phyloP scores from a whole-genome alignment of 2,329 filamentous ascomycete species.

The Dothistroma pini region DNA sequence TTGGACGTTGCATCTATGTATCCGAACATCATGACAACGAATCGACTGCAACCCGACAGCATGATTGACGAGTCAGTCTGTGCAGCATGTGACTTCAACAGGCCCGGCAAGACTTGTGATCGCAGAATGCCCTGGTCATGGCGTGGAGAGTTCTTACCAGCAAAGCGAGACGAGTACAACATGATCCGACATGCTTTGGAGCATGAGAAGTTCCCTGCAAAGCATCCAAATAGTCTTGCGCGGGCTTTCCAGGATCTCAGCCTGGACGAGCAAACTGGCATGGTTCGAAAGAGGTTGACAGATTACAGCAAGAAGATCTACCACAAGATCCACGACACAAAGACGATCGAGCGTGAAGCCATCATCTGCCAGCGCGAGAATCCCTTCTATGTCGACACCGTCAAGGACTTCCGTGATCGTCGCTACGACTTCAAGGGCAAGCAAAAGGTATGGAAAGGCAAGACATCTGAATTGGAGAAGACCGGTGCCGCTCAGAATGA shows the following conservation, averaged over 20 bases:
- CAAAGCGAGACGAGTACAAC: conserved; percentile 97
- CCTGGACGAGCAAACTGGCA: conserved; percentile 72
- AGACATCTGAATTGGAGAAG: conserved; percentile 80
- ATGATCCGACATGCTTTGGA: conserved; percentile 93
- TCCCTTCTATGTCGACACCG: conserved; percentile 96
- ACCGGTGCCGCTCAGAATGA: conserved; percentile 72
- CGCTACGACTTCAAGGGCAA: conserved; percentile 98
- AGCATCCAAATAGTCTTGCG: conserved; percentile 63
- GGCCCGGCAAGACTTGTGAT: conserved; percentile 96
- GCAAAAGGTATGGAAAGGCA: conserved; percentile 98
- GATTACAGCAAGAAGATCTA: conserved; percentile 98
- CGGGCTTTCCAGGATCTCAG: conserved; percentile 78
- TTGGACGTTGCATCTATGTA: conserved; percentile 99
- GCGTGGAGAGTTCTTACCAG: conserved; percentile 95
- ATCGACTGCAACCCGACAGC: conserved; percentile 95
- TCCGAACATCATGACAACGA: conserved; percentile 99
- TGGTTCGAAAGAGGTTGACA: conserved; percentile 83
- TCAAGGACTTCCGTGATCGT: conserved; percentile 92
- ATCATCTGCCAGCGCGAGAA: conserved; percentile 99
- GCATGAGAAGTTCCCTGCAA: conserved; percentile 88
- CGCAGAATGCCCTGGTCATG: conserved; percentile 93
- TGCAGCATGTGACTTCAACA: conserved; percentile 96
- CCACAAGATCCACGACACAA: conserved; percentile 96
- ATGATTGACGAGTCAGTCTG: conserved; percentile 97
- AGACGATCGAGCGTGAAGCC: conserved; percentile 86